Evolutionary conservation across 345 rosid genomes (phyloP), one percentile per base, ranked within the genome.

Genomic region (Acer campestre): DNA sequence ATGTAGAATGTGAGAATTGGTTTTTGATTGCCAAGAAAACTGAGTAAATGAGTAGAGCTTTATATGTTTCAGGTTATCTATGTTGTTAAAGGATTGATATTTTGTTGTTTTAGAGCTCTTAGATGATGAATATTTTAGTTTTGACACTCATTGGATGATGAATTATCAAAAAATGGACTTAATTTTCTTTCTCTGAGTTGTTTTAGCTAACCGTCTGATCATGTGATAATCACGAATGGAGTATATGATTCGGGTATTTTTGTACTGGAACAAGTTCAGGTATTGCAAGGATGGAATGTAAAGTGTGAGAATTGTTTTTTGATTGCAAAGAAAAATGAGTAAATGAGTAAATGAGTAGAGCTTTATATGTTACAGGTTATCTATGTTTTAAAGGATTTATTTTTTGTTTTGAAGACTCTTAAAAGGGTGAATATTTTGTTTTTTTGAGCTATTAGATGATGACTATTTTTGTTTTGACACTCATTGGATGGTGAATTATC

Each of bases 261-360:
- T 7, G 0, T 18, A 61, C 29, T 61, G 23, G 35, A 31, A 31
- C 79, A 71, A 80, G 76, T 77, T 82, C 73, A 81, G 89, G 89
- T 76, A 82, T 20, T 44, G 65, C 61, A 2, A 23, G 6, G 58
- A 44, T 46, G 71, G 18, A 25, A 46, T 48, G 61, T 67, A 4
- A 22, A 10, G 31, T 18, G 11, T 20, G 16, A 8, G 44, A 20
- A 16, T 53, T 53, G 58, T 23, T 61, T 31, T 23, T 61, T 61
- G 16, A 7, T 61, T 61, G 31, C 38, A 0, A 9, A 22, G 66
- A 61, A 61, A 35, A n/a, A 14, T 22, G 4, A n/a, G 65, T 22
- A 0, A n/a, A 14, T 22, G 4, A n/a, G 65, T 22, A 0, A n/a
- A 61, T 7, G 23, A 20, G 13, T 25, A 63, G 67, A 22, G 7